Base-by-base conservation (phyloP, 2,329 filamentous ascomycete species). In the Sclerotinia spermophila region DNA sequence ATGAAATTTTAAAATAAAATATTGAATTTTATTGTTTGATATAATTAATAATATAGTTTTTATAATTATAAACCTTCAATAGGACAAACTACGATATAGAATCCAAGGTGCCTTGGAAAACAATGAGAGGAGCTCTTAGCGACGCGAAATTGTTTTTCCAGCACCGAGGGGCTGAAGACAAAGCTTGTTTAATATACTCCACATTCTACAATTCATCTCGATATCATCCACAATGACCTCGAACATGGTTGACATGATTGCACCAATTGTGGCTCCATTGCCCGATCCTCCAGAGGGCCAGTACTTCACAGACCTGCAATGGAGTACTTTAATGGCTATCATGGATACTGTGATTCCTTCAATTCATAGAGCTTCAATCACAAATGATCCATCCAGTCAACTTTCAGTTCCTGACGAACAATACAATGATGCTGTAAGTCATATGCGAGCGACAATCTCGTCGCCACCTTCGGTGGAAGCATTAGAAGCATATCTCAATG, bases 341-440 rank as follows among this genome's bases (percentile, higher is more conserved):
- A 78, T 89, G 55, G 87, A 89, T 73, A 86, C 84, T n/a, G 79
- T 87, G 27, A 80, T 92, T 44, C 89, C 90, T 3, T 84, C 88
- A 30, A 83, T 92, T 72, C 83, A 82, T 30, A 77, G 82, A 21
- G 80, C 82, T 21, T 61, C 74, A 24, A 53, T 30, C 5, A 44
- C 60, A 45, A 70, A 40, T 27, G 53, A 72, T 33, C 33, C 67
- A 45, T 60, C 33, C 60, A 80, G 86, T 71, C 79, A 74, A 60
- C 60, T 87, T 24, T 78, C 79, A 24, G 80, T 89, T 19, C 78
- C 84, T 0, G 82, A 86, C 67, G 79, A 79, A n/a, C 82, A 86
- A 62, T 87, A 87, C 73, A 81, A 84, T 4, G 77, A 80, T 5
- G 79, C 83, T 1, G 78, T 89, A 62, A 79, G 82, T 30, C 75